These are phyloP conservation scores for Torrubiella hemipterigena DNA, from an alignment of 2,329 filamentous ascomycete species.

Conservation along the genomic window DNA sequence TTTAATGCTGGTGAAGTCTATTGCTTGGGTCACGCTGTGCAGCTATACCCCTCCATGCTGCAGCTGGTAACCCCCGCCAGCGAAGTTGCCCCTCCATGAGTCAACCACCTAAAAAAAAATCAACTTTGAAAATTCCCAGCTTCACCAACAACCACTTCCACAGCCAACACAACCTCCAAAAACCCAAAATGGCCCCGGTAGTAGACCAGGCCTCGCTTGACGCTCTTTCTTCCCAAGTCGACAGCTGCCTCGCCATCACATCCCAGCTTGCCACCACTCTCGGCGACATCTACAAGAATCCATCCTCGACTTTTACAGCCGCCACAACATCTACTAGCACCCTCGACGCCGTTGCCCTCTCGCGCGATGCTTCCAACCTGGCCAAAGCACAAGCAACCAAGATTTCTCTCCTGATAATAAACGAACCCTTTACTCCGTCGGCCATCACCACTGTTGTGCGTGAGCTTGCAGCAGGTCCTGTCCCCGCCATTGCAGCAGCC, in stretches of 20 bases:
- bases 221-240: conserved; percentile 15
- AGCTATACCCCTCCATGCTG: no score
- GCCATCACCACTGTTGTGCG: conserved; percentile 60
- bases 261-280: conserved; percentile 30
- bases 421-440: conserved; percentile 71
- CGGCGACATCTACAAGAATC: conserved; percentile 22
- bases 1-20: no score
- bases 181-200: no score
- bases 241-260: conserved; percentile 25
- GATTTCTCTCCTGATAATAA: conserved; percentile 75
- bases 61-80: no score
- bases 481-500: conserved; percentile 63
- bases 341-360: conserved; percentile 53
- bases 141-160: no score
- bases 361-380: conserved; percentile 59
- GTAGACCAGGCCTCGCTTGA: neutral
- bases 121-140: no score
- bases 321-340: conserved; percentile 9
- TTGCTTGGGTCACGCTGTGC: no score
- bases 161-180: no score
- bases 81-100: no score
- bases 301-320: conserved; percentile 6
- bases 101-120: no score
- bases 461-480: conserved; percentile 59
- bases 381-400: conserved; percentile 80